Percentiles rank a stretch among this genome's conserved stretches.
Evolutionary conservation across 208 protist genomes (phyloP).

Genomic region (Trichomonas vaginalis): DNA sequence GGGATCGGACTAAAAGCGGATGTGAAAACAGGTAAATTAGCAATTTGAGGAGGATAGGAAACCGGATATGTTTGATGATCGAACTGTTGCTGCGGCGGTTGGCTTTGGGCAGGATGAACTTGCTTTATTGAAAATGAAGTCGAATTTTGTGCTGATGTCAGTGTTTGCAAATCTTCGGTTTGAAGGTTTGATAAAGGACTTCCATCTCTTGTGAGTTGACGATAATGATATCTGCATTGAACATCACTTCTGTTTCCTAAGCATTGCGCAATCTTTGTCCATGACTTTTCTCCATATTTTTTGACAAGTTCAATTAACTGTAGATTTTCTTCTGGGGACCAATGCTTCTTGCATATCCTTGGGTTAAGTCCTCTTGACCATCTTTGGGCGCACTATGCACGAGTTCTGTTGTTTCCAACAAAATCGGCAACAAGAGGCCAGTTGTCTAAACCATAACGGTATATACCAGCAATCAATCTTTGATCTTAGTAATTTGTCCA

Average conservation of each 20-base stretch:
- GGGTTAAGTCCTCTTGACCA: not conserved
- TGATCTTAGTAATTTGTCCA: not conserved
- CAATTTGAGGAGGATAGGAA: not conserved
- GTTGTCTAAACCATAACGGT: not conserved
- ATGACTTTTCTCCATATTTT: not conserved
- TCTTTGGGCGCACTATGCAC: not conserved
- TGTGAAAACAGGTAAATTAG: not conserved
- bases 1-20: not conserved
- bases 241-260: not conserved
- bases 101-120: not conserved
- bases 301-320: not conserved
- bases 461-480: not conserved
- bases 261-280: not conserved
- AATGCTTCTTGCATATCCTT: not conserved
- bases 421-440: not conserved
- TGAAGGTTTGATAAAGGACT: not conserved
- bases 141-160: not conserved
- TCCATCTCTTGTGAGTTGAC: not conserved
- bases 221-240: not conserved
- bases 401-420: not conserved
- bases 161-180: not conserved
- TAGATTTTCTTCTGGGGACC: not conserved
- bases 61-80: not conserved
- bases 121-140: not conserved
- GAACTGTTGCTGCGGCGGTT: not conserved